phyloP scores from a whole-genome alignment of 345 rosid species.

The Dipteronia sinensis region DNA sequence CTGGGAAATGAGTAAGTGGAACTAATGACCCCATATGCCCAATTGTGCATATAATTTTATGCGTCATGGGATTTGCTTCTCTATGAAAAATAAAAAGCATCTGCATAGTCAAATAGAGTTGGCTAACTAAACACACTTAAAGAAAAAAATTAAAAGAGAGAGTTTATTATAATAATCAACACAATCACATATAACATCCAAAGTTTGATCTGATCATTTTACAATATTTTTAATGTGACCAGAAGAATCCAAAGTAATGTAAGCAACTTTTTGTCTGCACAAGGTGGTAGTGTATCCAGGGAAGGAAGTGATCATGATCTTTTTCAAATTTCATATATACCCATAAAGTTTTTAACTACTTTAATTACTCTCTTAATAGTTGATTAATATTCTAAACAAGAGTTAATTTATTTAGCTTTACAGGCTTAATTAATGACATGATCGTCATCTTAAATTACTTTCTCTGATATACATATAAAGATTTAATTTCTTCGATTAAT shows the following conservation, averaged over 20 bases:
- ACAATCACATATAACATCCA: constrained; percentile 29
- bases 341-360: not conserved
- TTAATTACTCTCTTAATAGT: not conserved
- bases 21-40: constrained; percentile 27
- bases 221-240: not conserved
- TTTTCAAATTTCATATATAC: not conserved
- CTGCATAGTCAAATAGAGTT: constrained; percentile 65
- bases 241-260: constrained; percentile 21
- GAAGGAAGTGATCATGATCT: not conserved
- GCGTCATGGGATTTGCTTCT: constrained; percentile 27
- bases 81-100: constrained; percentile 28
- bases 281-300: not conserved
- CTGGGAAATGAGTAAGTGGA: constrained; percentile 47
- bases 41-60: not conserved
- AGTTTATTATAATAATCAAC: constrained; percentile 1
- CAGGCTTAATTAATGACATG: not conserved
- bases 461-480: too few species aligned
- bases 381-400: too few species aligned
- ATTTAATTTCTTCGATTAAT: too few species aligned
- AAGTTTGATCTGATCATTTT: constrained; percentile 29
- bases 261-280: constrained; percentile 36
- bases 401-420: not conserved
- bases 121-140: constrained; percentile 37
- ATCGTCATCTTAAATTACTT: too few species aligned
- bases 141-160: not conserved